Conservation (phyloP, 805 yeast species). For the Ascoidea tarda region DNA sequence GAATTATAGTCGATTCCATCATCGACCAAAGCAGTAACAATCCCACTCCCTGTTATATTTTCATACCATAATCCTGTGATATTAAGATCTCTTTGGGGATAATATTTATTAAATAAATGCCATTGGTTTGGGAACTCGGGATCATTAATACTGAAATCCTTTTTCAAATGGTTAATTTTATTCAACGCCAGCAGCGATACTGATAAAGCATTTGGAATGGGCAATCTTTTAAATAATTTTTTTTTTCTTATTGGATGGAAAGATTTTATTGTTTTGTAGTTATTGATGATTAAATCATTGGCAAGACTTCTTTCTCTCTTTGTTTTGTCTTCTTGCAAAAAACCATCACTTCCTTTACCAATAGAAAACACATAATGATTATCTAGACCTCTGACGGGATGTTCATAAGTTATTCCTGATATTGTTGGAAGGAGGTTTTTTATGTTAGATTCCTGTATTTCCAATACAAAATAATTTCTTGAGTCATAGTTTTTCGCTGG, state of each 20-base stretch:
- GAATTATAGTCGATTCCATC: constrained; percentile 85
- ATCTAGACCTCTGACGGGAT: constrained; percentile 43
- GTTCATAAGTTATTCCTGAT: constrained; percentile 25
- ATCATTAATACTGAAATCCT: constrained; percentile 53
- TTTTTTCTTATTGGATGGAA: constrained; percentile 43
- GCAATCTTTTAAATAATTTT: constrained; percentile 37
- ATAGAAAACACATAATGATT: constrained; percentile 54
- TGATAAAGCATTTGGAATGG: constrained; percentile 25
- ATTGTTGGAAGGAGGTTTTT: too few relatives aligned
- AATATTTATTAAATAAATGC: constrained; percentile 71
- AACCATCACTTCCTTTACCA: constrained; percentile 9
- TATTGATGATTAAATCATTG: constrained; percentile 16
- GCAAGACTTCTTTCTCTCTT: constrained; percentile 10
- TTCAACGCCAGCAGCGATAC: constrained; percentile 23
- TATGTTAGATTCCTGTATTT: too few relatives aligned
- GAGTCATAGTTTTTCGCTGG: too few relatives aligned
- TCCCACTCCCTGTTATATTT: constrained; percentile 68
- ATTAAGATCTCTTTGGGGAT: constrained; percentile 76
- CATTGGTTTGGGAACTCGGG: constrained; percentile 80
- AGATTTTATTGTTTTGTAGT: constrained; percentile 22
- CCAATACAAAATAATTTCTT: too few relatives aligned
- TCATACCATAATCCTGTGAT: constrained; percentile 76
- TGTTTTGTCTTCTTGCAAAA: constrained; percentile 3
- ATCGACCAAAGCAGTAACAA: constrained; percentile 81
- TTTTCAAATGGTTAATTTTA: constrained; percentile 30